Evolutionary conservation across 345 rosid species (phyloP).

Genomic region (Ceriops tagal): DNA sequence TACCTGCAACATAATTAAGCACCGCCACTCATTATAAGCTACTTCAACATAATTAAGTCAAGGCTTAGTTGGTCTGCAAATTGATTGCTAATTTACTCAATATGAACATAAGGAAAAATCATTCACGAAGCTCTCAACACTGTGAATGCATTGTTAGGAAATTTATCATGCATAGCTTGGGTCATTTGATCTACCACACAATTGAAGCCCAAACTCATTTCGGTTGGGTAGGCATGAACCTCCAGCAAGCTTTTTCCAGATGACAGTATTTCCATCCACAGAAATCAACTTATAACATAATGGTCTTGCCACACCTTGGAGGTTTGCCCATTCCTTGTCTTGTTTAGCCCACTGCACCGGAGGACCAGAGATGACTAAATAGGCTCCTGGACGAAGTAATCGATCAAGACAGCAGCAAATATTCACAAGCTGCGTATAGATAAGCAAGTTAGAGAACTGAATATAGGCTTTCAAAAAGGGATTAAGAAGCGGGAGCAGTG

Average conservation of each 20-base stretch:
- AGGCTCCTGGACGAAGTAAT: slow-evolving; percentile 86
- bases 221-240: slow-evolving; percentile 68
- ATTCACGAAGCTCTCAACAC: slow-evolving; percentile 8
- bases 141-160: slow-evolving; percentile 7
- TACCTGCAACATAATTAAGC: slow-evolving; percentile 54
- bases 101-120: slow-evolving; percentile 7
- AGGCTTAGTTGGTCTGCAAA: background rate
- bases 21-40: background rate
- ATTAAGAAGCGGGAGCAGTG: slow-evolving; percentile 92
- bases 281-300: slow-evolving; percentile 83
- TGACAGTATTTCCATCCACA: slow-evolving; percentile 86
- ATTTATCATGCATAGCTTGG: slow-evolving; percentile 78
- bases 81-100: slow-evolving; percentile 2
- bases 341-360: slow-evolving; percentile 97
- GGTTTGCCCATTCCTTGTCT: slow-evolving; percentile 97
- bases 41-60: background rate
- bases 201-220: slow-evolving; percentile 69
- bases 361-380: slow-evolving; percentile 92
- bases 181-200: slow-evolving; percentile 63
- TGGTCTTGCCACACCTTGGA: slow-evolving; percentile 84
- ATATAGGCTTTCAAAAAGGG: slow-evolving; percentile 85
- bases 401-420: slow-evolving; percentile 38
- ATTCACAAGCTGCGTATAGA: too few species aligned
- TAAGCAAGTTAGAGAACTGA: slow-evolving; percentile 38
- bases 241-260: slow-evolving; percentile 87